Evolutionary conservation across 352 stramenopile genomes (phyloP), one percentile per base, ranked within the genome.

Genomic region (Globisporangium nunn): DNA sequence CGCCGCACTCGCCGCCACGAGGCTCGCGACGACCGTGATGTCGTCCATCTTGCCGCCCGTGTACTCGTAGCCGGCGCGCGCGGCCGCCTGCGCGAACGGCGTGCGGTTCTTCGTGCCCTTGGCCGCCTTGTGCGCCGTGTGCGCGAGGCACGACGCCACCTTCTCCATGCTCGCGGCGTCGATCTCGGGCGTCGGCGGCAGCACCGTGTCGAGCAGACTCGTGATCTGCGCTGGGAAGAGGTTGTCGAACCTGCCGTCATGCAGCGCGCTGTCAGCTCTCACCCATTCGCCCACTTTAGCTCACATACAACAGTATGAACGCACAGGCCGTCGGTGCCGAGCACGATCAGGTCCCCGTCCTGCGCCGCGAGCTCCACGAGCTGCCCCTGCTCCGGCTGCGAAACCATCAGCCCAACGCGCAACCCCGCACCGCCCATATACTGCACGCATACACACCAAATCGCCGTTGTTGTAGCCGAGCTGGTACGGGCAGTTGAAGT

Each of bases 401-500:
- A 44, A 61, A 37, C 33, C 33, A 23, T 23, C 23, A 23, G 23
- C 23, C 33, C 37, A 52, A 46, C 17, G 44, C 31, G 28, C 28
- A 23, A 23, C 23, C 23, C 23, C 23, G 23, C 23, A 23, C 23
- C 23, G 23, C 23, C 23, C 23, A 23, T 35, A n/a, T 6, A 53
- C 23, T 8, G 30, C 33, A 66, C 18, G 6, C 15, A 61, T 31
- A 53, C 2, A 4, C 17, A 40, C 84, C 69, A 84, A 69, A 70
- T 98, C 95, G 29, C 90, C 90, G 47, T 89, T 97, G 43, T 91
- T 73, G 57, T 75, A 77, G 8, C 88, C 95, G 12, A 98, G 70
- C 60, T 98, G 95, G 58, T 93, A 98, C 0, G 95, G 95, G 63
- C 95, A 98, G 68, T 98, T 97, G 70, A 98, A 98, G 70, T 97